Conservation (phyloP, 345 rosid genomes). For the Dipteronia dyeriana region DNA sequence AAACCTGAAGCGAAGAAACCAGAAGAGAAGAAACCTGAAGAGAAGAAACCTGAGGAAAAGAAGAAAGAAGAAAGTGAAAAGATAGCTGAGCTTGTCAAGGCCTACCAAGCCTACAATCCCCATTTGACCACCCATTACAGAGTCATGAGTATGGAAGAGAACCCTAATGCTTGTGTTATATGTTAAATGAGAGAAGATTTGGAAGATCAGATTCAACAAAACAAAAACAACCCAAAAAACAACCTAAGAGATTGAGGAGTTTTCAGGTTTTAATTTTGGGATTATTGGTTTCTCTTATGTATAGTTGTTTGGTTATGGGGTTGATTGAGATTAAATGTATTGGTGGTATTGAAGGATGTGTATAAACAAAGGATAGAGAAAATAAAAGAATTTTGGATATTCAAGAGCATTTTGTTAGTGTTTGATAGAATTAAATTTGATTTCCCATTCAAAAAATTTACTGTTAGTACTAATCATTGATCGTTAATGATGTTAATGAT, state of each 20-base stretch:
- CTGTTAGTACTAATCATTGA: too few species aligned
- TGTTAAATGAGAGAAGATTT: constrained; percentile 22
- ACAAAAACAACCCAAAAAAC: not conserved
- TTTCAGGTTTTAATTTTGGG: not conserved
- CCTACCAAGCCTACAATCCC: constrained; percentile 36
- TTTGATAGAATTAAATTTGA: not conserved
- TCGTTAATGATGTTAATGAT: too few species aligned
- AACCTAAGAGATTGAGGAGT: not conserved
- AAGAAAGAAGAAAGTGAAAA: constrained; percentile 30
- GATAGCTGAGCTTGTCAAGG: constrained; percentile 31
- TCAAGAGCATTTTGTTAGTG: not conserved
- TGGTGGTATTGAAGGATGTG: not conserved
- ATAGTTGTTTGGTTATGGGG: not conserved
- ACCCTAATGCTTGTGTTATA: constrained; percentile 56
- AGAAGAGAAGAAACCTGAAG: constrained; percentile 13
- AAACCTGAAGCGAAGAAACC: constrained; percentile 33
- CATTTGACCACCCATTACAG: constrained; percentile 29
- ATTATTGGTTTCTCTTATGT: not conserved
- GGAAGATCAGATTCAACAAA: not conserved
- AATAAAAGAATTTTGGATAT: constrained; percentile 1
- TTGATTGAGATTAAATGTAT: not conserved
- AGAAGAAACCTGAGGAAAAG: constrained; percentile 21
- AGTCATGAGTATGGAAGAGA: constrained; percentile 46
- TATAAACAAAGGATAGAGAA: not conserved
- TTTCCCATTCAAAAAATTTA: not conserved